Evolutionary conservation across 129 eudicot species (phyloP).

Genomic region (Helianthus annuus): HanXRQr2.0-SUNRISE NC_035448.2:2555245-2555744

Average conservation of each 20-base stretch:
- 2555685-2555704: constrained; percentile 1
- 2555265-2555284: neutral
- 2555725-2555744: constrained; percentile 32
- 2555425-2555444: neutral
- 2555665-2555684: no score
- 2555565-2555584: no score
- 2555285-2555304: neutral
- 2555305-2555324: constrained; percentile 21
- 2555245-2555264: constrained; percentile 18
- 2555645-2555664: no score
- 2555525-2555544: neutral
- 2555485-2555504: no score
- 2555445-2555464: no score
- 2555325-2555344: constrained; percentile 87
- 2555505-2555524: neutral
- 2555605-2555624: no score
- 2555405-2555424: constrained; percentile 23
- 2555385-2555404: constrained; percentile 96
- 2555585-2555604: no score
- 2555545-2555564: no score
- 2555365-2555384: constrained; percentile 91
- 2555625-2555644: no score
- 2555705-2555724: constrained; percentile 32
- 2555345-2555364: constrained; percentile 97
- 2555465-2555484: no score